phyloP scores from a whole-genome alignment of 2,329 filamentous ascomycete species.

The Diatrype stigma region DNA sequence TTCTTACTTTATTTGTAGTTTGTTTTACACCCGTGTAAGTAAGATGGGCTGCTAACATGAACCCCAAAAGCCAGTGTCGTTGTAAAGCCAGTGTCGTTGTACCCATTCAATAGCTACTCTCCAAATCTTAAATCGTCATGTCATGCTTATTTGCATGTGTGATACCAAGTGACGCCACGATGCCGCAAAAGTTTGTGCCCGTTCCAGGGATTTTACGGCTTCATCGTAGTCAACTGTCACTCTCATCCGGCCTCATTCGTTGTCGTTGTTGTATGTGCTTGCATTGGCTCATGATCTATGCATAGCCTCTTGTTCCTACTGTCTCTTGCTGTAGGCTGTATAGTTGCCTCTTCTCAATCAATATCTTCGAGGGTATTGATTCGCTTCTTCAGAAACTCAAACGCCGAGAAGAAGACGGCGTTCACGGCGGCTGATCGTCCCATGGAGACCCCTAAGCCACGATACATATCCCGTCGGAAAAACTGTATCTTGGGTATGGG shows the following conservation, averaged over 20 bases:
- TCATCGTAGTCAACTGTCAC: not conserved
- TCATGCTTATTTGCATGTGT: not conserved
- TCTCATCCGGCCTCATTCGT: slow-evolving; percentile 15
- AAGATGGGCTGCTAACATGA: not conserved
- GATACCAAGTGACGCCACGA: not conserved
- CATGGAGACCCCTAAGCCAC: slow-evolving; percentile 80
- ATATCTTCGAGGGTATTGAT: slow-evolving; percentile 52
- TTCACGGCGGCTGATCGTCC: slow-evolving; percentile 77
- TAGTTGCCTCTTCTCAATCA: slow-evolving; percentile 8
- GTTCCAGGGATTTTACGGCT: slow-evolving; percentile 5
- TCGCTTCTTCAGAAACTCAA: slow-evolving; percentile 75
- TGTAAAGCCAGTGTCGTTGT: not conserved
- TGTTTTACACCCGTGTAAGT: not conserved
- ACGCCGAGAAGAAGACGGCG: slow-evolving; percentile 85
- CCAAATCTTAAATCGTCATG: not conserved
- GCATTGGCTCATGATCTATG: slow-evolving; percentile 9
- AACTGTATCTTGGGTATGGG: slow-evolving; percentile 72
- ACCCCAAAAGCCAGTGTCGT: not conserved
- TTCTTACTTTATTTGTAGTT: not conserved
- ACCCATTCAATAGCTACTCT: not conserved
- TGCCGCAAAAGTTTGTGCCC: not conserved
- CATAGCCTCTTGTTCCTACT: slow-evolving; percentile 3
- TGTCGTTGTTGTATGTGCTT: slow-evolving; percentile 13
- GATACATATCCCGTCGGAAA: slow-evolving; percentile 74
- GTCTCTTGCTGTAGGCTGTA: slow-evolving; percentile 1